A percentile compares a stretch with the other conserved stretches of the same genome.
These are phyloP conservation scores for Viola pubescens DNA, from an alignment of 441 rosid species.

Conservation along the genomic window DNA sequence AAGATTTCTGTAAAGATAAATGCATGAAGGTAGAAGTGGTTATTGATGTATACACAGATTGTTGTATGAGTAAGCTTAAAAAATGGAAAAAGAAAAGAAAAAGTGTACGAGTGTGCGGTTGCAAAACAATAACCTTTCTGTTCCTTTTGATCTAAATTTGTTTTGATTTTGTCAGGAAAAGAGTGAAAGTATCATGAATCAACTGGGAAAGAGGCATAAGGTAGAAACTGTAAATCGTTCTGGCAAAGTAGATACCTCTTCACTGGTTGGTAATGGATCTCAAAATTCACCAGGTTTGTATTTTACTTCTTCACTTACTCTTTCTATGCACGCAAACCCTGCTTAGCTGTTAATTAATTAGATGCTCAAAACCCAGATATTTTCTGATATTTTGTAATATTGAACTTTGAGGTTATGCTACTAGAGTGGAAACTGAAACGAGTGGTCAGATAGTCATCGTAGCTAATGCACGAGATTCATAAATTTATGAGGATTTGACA, in stretches of 20 bases:
- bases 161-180: conserved; percentile 30
- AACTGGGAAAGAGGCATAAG: conserved; percentile 41
- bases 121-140: too few relatives aligned
- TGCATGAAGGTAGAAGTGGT: neutral
- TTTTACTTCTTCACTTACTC: neutral
- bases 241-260: conserved; percentile 29
- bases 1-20: neutral
- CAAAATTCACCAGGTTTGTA: conserved; percentile 44
- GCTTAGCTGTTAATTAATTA: neutral
- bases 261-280: conserved; percentile 23
- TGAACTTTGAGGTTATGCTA: neutral
- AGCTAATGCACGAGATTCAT: too few relatives aligned
- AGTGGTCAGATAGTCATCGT: too few relatives aligned
- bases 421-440: neutral
- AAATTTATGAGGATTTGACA: neutral
- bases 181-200: conserved; percentile 30
- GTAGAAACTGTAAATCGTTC: conserved; percentile 18
- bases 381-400: neutral
- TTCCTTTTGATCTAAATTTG: neutral
- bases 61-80: neutral
- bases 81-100: neutral
- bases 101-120: neutral
- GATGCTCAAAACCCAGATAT: neutral
- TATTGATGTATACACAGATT: neutral
- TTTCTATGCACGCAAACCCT: neutral